These are phyloP conservation scores for Colletotrichum chlorophyti DNA, from an alignment of 2,329 filamentous ascomycete genomes.

Conservation along the genomic window DNA sequence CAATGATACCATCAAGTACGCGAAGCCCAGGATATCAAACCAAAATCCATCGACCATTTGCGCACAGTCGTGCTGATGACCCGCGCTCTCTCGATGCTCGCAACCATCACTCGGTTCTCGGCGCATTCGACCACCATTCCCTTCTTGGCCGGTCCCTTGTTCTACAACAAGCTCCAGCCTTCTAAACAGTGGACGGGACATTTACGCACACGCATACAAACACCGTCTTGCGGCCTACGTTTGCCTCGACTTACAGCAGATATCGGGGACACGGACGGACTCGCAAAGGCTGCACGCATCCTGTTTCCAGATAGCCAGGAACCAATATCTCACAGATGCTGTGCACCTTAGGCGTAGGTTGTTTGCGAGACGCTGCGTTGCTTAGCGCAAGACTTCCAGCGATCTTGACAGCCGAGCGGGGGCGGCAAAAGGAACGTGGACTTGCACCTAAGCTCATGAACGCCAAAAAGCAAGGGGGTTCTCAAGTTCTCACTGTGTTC, in stretches of 20 bases:
- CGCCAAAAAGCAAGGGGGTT: neutral
- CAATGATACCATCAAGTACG: neutral
- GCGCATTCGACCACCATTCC: conserved; percentile 11
- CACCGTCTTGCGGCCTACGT: too few species aligned
- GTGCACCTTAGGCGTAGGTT: too few species aligned
- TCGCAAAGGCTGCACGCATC: neutral
- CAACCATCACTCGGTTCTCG: conserved; percentile 6
- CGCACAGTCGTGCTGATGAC: conserved; percentile 9
- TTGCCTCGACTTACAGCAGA: too few species aligned
- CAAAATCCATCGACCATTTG: neutral
- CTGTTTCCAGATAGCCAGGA: neutral
- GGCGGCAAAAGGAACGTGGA: neutral
- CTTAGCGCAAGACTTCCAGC: neutral
- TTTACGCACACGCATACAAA: neutral
- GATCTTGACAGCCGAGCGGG: neutral
- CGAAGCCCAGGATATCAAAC: neutral
- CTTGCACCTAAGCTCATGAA: neutral
- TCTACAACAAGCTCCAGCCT: neutral
- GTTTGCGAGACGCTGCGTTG: neutral
- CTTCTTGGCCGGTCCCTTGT: conserved; percentile 2
- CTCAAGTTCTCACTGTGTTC: neutral
- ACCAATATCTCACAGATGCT: too few species aligned
- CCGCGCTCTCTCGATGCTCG: neutral
- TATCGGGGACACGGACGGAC: neutral
- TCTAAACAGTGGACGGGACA: too few species aligned